These are phyloP conservation scores for Boletus barrowsii DNA, from an alignment of 768 basidiomycete genomes.

Conservation along the genomic window DNA sequence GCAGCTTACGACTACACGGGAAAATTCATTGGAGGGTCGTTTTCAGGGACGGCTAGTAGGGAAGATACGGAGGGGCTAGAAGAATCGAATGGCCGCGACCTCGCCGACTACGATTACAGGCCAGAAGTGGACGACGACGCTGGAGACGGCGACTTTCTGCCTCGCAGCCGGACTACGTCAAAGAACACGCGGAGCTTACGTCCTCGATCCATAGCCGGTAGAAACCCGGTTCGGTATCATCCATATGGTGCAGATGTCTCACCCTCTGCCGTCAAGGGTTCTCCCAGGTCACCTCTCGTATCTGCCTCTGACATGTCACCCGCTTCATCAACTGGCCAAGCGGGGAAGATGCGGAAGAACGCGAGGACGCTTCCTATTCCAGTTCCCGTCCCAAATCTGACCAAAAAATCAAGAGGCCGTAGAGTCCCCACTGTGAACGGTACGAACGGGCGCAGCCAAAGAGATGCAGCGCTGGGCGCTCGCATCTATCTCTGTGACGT, in stretches of 20 bases:
- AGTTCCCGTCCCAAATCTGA: slow-evolving; percentile 64
- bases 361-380: slow-evolving; percentile 49
- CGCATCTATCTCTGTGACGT: slow-evolving; percentile 75
- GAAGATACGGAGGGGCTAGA: slow-evolving; percentile 29
- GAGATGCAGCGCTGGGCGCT: slow-evolving; percentile 37
- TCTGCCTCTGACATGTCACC: slow-evolving; percentile 30
- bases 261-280: slow-evolving; percentile 30
- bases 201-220: slow-evolving; percentile 33
- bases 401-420: slow-evolving; percentile 67
- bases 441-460: slow-evolving; percentile 31
- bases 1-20: slow-evolving; percentile 22
- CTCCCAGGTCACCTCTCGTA: slow-evolving; percentile 31
- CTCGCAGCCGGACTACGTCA: slow-evolving; percentile 33
- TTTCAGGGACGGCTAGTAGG: slow-evolving; percentile 22
- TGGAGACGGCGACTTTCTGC: slow-evolving; percentile 35
- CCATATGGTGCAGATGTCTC: slow-evolving; percentile 28
- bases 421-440: slow-evolving; percentile 54
- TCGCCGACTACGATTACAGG: slow-evolving; percentile 29
- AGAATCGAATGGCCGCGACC: slow-evolving; percentile 18
- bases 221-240: slow-evolving; percentile 33
- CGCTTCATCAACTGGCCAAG: slow-evolving; percentile 21
- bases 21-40: slow-evolving; percentile 17
- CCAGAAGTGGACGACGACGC: slow-evolving; percentile 29
- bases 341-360: slow-evolving; percentile 32
- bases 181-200: slow-evolving; percentile 37